A percentile compares a stretch with the other conserved stretches of the same genome.
Conservation (phyloP, 192 early-diverging fungal genomes). For the Umbelopsis sp. region DNA sequence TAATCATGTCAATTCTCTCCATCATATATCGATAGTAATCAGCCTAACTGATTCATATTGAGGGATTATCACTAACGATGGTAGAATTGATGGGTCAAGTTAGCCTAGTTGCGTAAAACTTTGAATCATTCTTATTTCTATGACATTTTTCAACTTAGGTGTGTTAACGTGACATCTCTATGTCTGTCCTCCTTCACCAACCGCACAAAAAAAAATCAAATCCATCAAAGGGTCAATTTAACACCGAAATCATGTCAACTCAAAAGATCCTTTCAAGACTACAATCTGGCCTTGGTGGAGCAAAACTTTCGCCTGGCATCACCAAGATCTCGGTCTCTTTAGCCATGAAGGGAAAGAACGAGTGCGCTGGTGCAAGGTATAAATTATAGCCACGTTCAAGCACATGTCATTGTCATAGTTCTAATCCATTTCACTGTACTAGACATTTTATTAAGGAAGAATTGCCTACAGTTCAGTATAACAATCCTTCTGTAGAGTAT, state of each 20-base stretch:
- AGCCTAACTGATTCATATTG: no score
- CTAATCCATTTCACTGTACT: background rate
- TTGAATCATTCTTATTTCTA: background rate
- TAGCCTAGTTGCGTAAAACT: no score
- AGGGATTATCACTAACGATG: no score
- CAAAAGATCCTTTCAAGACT: slow-evolving; percentile 29
- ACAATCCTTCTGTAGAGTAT: slow-evolving; percentile 52
- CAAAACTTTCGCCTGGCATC: slow-evolving; percentile 42
- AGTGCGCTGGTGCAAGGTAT: slow-evolving; percentile 56
- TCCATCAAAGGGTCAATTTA: background rate
- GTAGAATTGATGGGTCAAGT: no score
- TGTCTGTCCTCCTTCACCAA: background rate
- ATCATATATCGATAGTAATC: no score
- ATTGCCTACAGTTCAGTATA: slow-evolving; percentile 56
- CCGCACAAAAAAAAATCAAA: background rate
- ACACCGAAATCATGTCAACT: slow-evolving; percentile 19
- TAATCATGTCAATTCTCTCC: no score
- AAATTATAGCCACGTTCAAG: background rate
- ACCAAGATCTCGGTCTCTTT: slow-evolving; percentile 53
- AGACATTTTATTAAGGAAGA: slow-evolving; percentile 58
- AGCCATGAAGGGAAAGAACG: slow-evolving; percentile 43
- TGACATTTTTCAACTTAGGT: background rate
- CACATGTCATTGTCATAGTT: background rate
- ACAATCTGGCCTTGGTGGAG: slow-evolving; percentile 49
- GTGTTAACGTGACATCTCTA: no score